Evolutionary conservation across 176 grass and related monocot species (phyloP).

Genomic region (Pontederia paniculata): DNA sequence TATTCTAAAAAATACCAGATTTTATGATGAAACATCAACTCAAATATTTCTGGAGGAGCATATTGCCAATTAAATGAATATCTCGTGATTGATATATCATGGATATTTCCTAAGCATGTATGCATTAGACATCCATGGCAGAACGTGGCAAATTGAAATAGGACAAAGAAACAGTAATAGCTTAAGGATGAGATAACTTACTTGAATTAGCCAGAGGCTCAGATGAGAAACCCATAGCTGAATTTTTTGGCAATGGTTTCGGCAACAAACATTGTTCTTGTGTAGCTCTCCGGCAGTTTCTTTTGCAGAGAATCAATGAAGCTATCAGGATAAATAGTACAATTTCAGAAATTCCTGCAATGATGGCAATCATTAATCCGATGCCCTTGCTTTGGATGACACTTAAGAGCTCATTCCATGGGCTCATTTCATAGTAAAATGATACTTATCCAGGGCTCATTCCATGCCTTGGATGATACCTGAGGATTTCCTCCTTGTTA

Average conservation of each 20-base stretch:
- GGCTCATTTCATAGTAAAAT: too few relatives aligned
- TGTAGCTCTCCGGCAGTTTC: conserved; percentile 39
- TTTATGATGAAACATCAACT: too few relatives aligned
- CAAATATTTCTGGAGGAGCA: too few relatives aligned
- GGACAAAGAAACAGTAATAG: neutral
- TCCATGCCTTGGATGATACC: too few relatives aligned
- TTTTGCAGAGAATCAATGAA: conserved; percentile 49
- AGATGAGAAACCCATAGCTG: conserved; percentile 51
- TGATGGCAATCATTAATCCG: conserved; percentile 41
- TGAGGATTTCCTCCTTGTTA: too few relatives aligned
- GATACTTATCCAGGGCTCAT: too few relatives aligned
- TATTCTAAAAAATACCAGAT: too few relatives aligned
- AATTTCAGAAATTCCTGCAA: conserved; percentile 46
- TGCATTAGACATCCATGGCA: too few relatives aligned
- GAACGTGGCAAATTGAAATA: neutral
- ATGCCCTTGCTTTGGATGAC: conserved; percentile 40
- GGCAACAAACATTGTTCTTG: conserved; percentile 55
- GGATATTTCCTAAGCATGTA: too few relatives aligned
- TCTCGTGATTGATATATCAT: too few relatives aligned
- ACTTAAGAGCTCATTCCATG: too few relatives aligned
- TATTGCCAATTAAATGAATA: too few relatives aligned
- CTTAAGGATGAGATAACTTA: conserved; percentile 34
- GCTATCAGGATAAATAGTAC: conserved; percentile 48
- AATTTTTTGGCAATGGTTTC: conserved; percentile 63
- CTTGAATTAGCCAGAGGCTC: conserved; percentile 77